Percentiles rank a stretch among this genome's conserved stretches.
Conservation (phyloP, 768 basidiomycete species). For the Rickenella mellea region DNA sequence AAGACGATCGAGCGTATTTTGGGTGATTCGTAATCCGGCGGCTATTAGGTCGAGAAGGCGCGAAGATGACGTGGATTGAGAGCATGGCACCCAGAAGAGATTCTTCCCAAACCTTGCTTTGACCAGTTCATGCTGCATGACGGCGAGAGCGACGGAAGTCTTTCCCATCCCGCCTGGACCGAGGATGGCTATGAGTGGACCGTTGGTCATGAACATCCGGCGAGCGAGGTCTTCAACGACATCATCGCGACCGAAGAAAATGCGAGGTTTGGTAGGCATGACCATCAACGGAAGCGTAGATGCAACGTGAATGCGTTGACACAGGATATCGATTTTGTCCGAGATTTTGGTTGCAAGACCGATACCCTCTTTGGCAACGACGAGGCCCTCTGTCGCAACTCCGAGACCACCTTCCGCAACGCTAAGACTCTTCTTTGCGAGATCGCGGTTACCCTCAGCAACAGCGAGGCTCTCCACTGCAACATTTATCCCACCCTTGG, state of each 20-base stretch:
- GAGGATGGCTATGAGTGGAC: constrained; percentile 11
- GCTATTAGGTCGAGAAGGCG: constrained; percentile 18
- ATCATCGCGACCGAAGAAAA: constrained; percentile 9
- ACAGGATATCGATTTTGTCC: too few relatives aligned
- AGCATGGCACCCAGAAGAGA: constrained; percentile 25
- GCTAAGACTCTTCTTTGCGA: too few relatives aligned
- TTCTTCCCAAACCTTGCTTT: constrained; percentile 14
- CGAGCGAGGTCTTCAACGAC: constrained; percentile 5
- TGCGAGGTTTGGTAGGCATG: constrained; percentile 7
- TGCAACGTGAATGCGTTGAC: too few relatives aligned
- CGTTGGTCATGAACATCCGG: constrained; percentile 1
- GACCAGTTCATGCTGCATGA: constrained; percentile 17
- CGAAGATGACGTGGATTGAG: constrained; percentile 17
- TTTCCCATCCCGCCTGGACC: constrained; percentile 30
- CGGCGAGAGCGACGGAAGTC: constrained; percentile 25
- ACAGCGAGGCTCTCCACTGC: too few relatives aligned
- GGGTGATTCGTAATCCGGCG: constrained; percentile 14
- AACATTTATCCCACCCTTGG: too few relatives aligned
- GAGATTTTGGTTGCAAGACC: too few relatives aligned
- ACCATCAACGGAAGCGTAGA: too few relatives aligned
- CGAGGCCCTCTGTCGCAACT: too few relatives aligned
- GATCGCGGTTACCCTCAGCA: too few relatives aligned
- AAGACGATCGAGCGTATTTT: constrained; percentile 12
- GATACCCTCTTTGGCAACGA: too few relatives aligned
- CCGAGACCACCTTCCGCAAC: too few relatives aligned